Base-by-base conservation (phyloP, 1,139 yeast genomes). In the Yamadazyma epiphylla region DNA sequence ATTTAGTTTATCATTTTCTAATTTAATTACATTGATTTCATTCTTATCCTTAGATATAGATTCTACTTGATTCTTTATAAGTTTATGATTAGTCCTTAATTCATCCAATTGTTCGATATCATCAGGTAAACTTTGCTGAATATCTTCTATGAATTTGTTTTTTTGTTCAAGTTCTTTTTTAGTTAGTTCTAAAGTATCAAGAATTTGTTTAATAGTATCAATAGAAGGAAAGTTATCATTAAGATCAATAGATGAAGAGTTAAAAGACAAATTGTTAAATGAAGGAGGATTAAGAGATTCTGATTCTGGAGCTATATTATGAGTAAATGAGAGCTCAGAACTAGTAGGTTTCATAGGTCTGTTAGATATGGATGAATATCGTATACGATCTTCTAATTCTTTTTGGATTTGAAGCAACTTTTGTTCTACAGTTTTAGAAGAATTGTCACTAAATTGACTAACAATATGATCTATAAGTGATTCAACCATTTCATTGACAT, bases 41-140 rank as follows among this genome's bases (percentile, higher is more conserved):
- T 19, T 30, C 29, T 15, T 23, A 24, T 23, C 28, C 5, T 31
- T 24, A 22, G 13, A 20, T 9, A 28, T 13, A 7, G 30, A 14
- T 12, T 43, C 41, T 15, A 43, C 33, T 13, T 32, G 26, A n/a
- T 36, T 28, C 19, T 35, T 38, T 24, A 41, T 38, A 10, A 32
- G 24, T 5, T 36, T 27, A 25, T 41, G 35, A 24, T 51, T 53
- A 8, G 36, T 32, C 30, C 43, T 48, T 17, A 60, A 40, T 13
- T 37, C 40, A 13, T 43, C 39, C 4, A 62, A 46, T 25, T 51
- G 53, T 15, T 45, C 49, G 4, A 48, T 43, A 34, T 60, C 64
- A 14, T 30, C 29, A 11, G 35, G 36, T 14, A 60, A 39, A 9
- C 54, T 53, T 13, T 38, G 23, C 28, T 57, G 55, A 10, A 62